phyloP scores from a whole-genome alignment of 2,329 filamentous ascomycete species.

The Clarireedia monteithiana region DNA sequence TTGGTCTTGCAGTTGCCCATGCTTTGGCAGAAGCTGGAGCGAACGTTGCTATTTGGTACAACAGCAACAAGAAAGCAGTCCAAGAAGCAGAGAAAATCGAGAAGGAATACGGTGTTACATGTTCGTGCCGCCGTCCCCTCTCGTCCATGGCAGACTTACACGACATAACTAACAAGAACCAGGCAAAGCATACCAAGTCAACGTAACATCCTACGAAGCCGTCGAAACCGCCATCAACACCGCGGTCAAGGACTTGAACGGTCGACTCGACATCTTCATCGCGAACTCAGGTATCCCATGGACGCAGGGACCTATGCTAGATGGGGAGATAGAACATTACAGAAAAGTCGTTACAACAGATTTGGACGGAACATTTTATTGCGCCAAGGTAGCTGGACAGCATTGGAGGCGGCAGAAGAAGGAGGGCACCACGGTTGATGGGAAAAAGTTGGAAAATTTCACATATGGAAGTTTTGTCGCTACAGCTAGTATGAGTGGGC shows the following conservation, averaged over 20 bases:
- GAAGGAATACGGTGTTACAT: constrained; percentile 58
- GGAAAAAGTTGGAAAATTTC: constrained; percentile 53
- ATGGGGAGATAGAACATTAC: constrained; percentile 57
- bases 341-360: constrained; percentile 62
- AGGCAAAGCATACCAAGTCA: constrained; percentile 56
- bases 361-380: constrained; percentile 72
- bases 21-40: constrained; percentile 40
- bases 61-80: constrained; percentile 57
- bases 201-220: constrained; percentile 44
- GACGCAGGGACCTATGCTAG: constrained; percentile 60
- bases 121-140: constrained; percentile 35
- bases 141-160: neutral
- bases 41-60: constrained; percentile 44
- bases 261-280: constrained; percentile 69
- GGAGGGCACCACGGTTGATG: constrained; percentile 55
- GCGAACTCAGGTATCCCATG: constrained; percentile 73
- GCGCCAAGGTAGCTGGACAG: constrained; percentile 59
- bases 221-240: constrained; percentile 35
- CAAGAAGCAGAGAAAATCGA: constrained; percentile 56
- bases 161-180: neutral
- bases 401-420: constrained; percentile 65
- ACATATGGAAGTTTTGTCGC: constrained; percentile 65
- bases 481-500: constrained; percentile 71
- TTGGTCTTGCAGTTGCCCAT: constrained; percentile 37
- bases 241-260: constrained; percentile 57